phyloP scores from a whole-genome alignment of 257 asterid genomes.

The Solanum lycopersicoides region DNA sequence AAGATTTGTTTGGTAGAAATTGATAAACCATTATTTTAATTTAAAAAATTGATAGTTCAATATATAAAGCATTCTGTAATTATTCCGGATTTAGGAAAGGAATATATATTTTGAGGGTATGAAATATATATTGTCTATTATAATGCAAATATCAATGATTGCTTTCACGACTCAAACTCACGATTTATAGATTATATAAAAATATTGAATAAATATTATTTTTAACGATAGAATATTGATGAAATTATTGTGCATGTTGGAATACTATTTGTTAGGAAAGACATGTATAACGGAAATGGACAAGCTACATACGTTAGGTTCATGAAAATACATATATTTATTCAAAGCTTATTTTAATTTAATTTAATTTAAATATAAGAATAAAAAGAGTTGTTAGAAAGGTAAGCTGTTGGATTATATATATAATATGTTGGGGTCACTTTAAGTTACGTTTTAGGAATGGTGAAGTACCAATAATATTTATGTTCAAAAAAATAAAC shows the following conservation, averaged over 20 bases:
- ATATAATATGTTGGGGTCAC: neutral
- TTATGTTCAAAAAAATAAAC: neutral
- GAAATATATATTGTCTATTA: no score
- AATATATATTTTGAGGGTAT: no score
- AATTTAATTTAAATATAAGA: neutral
- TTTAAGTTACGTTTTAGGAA: neutral
- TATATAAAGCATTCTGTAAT: fast-evolving
- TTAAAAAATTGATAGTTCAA: no score
- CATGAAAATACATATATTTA: neutral
- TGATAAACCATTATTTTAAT: neutral
- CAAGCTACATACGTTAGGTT: neutral
- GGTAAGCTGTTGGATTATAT: neutral
- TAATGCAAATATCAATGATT: neutral
- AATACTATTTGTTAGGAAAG: neutral
- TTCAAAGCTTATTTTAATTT: neutral
- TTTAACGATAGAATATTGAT: neutral
- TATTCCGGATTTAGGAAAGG: no score
- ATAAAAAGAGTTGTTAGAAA: neutral
- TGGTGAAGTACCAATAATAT: neutral
- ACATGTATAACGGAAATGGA: neutral
- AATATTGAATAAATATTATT: neutral
- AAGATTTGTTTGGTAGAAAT: neutral
- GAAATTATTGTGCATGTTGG: neutral
- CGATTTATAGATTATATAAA: neutral
- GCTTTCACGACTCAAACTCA: fast-evolving